Evolutionary conservation across 2,329 filamentous ascomycete species (phyloP).

Genomic region (Monilinia vaccinii-corymbosi): DNA sequence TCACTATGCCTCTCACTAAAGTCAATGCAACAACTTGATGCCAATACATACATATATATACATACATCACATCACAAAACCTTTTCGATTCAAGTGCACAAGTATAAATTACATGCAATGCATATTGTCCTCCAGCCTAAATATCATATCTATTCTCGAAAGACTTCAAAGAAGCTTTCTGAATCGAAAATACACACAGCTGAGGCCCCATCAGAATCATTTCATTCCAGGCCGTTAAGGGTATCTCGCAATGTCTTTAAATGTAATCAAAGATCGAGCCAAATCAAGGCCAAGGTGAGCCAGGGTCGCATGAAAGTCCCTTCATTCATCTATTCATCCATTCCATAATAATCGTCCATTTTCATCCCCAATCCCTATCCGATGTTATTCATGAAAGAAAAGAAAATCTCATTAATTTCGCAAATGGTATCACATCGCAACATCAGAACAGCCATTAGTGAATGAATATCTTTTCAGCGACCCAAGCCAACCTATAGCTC

Average conservation of each 20-base stretch:
- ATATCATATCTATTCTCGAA: background rate
- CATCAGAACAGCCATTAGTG: background rate
- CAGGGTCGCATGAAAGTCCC: background rate
- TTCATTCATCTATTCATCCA: background rate
- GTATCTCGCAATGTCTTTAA: background rate
- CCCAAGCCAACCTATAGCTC: background rate
- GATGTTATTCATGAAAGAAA: background rate
- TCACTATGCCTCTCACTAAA: background rate
- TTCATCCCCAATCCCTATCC: background rate
- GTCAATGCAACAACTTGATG: background rate
- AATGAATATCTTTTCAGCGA: background rate
- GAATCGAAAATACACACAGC: constrained; percentile 1
- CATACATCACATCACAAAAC: background rate
- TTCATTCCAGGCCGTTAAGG: constrained; percentile 1
- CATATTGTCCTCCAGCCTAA: constrained; percentile 4
- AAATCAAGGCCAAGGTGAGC: background rate
- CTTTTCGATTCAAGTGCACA: background rate
- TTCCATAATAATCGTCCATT: background rate
- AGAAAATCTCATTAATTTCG: background rate
- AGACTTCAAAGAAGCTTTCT: background rate
- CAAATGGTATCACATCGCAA: constrained; percentile 3
- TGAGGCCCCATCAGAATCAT: background rate
- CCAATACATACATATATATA: background rate
- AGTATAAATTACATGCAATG: background rate
- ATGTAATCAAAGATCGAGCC: constrained; percentile 1